Base-by-base conservation (phyloP, 2,329 filamentous ascomycete genomes). In the Chaetomium olivaceum region DNA sequence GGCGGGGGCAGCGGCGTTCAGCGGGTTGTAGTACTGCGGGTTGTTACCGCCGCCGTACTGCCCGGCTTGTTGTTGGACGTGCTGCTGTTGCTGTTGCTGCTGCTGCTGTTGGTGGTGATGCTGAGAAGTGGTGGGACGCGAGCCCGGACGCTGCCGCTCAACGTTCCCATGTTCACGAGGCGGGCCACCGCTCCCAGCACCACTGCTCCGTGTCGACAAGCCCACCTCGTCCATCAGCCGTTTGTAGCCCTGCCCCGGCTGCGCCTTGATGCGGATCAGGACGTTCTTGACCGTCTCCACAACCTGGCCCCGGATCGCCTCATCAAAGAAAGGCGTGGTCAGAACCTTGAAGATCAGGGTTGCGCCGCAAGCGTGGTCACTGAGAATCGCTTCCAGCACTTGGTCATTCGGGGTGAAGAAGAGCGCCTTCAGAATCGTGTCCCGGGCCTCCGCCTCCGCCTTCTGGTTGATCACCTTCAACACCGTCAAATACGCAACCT, bases 391-490 rank as follows among this genome's bases (percentile, higher is more conserved):
- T 76, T 97, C 93, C 50, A 99, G 80, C 1, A 91, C 88, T 71
- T 93, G 89, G 73, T 98, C 92, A 68, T 94, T 91, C 2, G 88
- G 86, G 9, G 91, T 93, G 79, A 97, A 96, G 84, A 99, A 98
- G 39, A 99, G 82, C 2, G 94, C 93, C 76, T 92, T 90, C 50
- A 98, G 83, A 48, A 99, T 92, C 57, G 87, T 91, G 74, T 99
- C 94, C 14, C 95, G 88, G 3, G 95, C 95, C 68, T 98, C 94
- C 0, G 91, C 85, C 79, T 99, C 95, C 39, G 93, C 91, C 75
- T 96, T 93, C 78, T 99, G 95, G 76, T 99, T 99, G 78, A 99
- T 96, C 59, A 98, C 93, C 81, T 99, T 99, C 65, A 99, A 83
- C 1, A 99, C 94, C 0, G 95, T 99, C 67, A 98, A 83, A 75